These are phyloP conservation scores for Mucor sp. DNA, from an alignment of 371 early-diverging fungal genomes.

Conservation along the genomic window DNA sequence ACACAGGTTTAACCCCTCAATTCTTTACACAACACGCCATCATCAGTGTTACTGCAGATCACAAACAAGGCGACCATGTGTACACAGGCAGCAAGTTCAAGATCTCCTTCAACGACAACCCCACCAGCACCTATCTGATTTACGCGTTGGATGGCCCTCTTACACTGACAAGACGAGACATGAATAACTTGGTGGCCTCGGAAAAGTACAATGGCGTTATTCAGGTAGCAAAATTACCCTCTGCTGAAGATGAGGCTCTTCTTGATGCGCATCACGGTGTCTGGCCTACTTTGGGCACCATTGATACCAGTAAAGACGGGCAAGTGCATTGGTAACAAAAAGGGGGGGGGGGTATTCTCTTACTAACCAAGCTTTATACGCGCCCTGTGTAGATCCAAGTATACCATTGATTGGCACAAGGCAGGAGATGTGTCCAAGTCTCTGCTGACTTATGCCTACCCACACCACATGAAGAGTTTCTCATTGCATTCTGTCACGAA, in stretches of 20 bases:
- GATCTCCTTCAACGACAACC: conserved; percentile 41
- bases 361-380: neutral
- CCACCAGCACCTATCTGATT: conserved; percentile 36
- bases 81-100: conserved; percentile 41
- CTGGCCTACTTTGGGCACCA: conserved; percentile 52
- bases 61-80: neutral
- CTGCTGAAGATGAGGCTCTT: conserved; percentile 30
- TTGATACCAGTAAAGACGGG: conserved; percentile 20
- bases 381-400: conserved; percentile 2
- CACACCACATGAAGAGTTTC: conserved; percentile 57
- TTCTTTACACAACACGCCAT: conserved; percentile 53
- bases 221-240: conserved; percentile 53
- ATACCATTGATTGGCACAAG: conserved; percentile 52
- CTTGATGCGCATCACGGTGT: conserved; percentile 46
- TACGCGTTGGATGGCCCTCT: conserved; percentile 43
- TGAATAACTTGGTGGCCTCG: conserved; percentile 28
- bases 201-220: conserved; percentile 47
- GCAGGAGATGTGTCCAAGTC: conserved; percentile 27
- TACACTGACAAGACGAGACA: conserved; percentile 13
- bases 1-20: conserved; percentile 50
- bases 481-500: conserved; percentile 9
- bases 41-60: conserved; percentile 25
- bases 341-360: no score
- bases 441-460: conserved; percentile 52
- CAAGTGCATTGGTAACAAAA: conserved; percentile 1